These are phyloP conservation scores for Melastoma candidum DNA, from an alignment of 441 rosid genomes.

Conservation along the genomic window DNA sequence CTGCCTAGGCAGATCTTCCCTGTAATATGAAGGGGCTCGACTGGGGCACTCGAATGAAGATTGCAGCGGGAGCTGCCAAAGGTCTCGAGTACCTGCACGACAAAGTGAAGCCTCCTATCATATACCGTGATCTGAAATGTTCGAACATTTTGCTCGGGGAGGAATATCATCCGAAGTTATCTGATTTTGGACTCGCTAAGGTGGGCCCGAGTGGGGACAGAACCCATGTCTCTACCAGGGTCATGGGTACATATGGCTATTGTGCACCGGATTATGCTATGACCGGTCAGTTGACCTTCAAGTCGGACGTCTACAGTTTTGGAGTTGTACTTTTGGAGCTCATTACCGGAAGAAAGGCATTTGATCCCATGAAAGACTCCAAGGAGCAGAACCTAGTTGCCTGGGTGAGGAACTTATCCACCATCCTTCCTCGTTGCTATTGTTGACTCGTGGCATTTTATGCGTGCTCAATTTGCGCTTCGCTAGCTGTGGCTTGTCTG, in stretches of 20 bases:
- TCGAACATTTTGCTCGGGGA: conserved; percentile 49
- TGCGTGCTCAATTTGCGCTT: background rate
- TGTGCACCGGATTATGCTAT: conserved; percentile 72
- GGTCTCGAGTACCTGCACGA: conserved; percentile 58
- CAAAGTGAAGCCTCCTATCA: conserved; percentile 46
- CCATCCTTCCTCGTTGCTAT: conserved; percentile 4
- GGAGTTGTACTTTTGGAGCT: conserved; percentile 62
- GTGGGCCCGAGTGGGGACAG: conserved; percentile 54
- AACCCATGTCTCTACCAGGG: conserved; percentile 65
- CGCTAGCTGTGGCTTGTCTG: too few species aligned
- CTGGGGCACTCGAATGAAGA: conserved; percentile 47
- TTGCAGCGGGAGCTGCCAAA: conserved; percentile 58
- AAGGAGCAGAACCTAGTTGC: conserved; percentile 42
- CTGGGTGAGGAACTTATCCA: conserved; percentile 36
- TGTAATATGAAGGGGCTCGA: conserved; percentile 25
- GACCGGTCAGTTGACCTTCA: conserved; percentile 58
- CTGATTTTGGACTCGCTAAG: conserved; percentile 71
- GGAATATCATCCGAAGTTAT: conserved; percentile 44
- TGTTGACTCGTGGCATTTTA: background rate
- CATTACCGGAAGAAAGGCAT: conserved; percentile 56
- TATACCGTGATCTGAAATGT: conserved; percentile 58
- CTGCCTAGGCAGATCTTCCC: conserved; percentile 29
- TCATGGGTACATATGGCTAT: conserved; percentile 69
- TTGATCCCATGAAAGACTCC: conserved; percentile 28
- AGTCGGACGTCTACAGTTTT: conserved; percentile 60